phyloP scores from a whole-genome alignment of 1,284 basidiomycete genomes.

The Cryptococcus sp. region DNA sequence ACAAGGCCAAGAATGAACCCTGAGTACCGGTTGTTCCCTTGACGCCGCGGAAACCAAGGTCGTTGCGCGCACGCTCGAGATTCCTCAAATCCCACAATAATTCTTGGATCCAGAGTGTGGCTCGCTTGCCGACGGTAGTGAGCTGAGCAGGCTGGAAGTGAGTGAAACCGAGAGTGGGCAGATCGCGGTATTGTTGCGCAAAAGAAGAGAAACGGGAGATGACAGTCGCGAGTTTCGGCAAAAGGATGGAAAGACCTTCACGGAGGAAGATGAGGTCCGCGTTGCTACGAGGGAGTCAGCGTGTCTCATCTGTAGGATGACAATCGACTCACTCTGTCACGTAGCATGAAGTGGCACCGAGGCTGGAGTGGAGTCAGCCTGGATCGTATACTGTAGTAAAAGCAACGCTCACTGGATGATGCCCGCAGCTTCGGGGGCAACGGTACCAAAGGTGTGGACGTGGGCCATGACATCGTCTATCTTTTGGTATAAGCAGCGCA shows the following conservation, averaged over 20 bases:
- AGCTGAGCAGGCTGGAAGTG: conserved; percentile 99
- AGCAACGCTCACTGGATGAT: conserved; percentile 80
- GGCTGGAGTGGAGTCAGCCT: conserved; percentile 54
- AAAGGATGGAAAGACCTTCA: conserved; percentile 78
- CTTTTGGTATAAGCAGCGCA: conserved; percentile 2
- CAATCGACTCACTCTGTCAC: conserved; percentile 82
- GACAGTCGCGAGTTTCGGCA: conserved; percentile 83
- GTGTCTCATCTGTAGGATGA: neutral
- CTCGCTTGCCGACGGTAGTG: conserved; percentile 99
- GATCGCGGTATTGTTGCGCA: conserved; percentile 69
- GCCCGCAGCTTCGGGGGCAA: conserved; percentile 92
- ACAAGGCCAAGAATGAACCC: conserved; percentile 90
- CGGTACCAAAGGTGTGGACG: conserved; percentile 92
- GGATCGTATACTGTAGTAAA: conserved; percentile 1
- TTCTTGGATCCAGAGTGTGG: conserved; percentile 97
- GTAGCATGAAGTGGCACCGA: conserved; percentile 97
- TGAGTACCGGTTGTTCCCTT: conserved; percentile 99
- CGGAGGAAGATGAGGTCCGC: conserved; percentile 97
- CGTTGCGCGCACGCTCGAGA: conserved; percentile 84
- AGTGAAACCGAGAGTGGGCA: conserved; percentile 93
- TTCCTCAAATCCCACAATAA: conserved; percentile 96
- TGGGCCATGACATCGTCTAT: conserved; percentile 96
- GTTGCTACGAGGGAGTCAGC: conserved; percentile 62
- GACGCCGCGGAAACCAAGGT: conserved; percentile 96
- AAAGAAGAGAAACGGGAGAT: conserved; percentile 86